These are phyloP conservation scores for Candida nanaspora DNA, from an alignment of 805 yeast species.

Conservation along the genomic window DNA sequence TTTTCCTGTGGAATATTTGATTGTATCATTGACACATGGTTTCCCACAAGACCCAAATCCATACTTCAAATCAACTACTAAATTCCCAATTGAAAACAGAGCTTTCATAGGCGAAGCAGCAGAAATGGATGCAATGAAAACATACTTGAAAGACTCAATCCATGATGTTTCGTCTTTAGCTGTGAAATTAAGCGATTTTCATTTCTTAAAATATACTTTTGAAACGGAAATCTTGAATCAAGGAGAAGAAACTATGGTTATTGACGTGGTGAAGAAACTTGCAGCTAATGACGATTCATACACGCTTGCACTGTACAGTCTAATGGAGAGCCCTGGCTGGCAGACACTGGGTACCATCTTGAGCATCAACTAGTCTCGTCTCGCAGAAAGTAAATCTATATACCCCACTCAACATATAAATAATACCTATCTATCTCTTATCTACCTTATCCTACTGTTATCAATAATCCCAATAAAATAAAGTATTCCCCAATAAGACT, in stretches of 20 bases:
- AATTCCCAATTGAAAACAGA: constrained; percentile 77
- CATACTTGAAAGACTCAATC: constrained; percentile 29
- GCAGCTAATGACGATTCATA: constrained; percentile 33
- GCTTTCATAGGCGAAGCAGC: constrained; percentile 69
- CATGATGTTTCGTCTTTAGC: constrained; percentile 11
- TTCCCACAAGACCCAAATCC: constrained; percentile 63
- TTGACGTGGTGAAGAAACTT: constrained; percentile 37
- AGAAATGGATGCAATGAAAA: constrained; percentile 48
- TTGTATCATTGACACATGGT: constrained; percentile 88
- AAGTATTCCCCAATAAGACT: too few species aligned
- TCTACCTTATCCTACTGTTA: too few species aligned
- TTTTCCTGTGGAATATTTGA: constrained; percentile 83
- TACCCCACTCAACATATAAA: not conserved
- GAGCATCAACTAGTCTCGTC: not conserved
- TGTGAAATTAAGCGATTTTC: constrained; percentile 57
- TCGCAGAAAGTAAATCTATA: not conserved
- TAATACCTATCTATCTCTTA: too few species aligned
- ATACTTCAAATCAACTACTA: constrained; percentile 34
- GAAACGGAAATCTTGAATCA: constrained; percentile 50
- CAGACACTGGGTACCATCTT: constrained; percentile 60
- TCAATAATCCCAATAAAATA: too few species aligned
- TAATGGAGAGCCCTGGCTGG: constrained; percentile 72
- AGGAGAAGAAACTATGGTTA: constrained; percentile 45
- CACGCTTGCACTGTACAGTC: constrained; percentile 23
- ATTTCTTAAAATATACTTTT: constrained; percentile 53